phyloP scores from a whole-genome alignment of 176 grass and related monocot species.

The Aegilops sharonensis region DNA sequence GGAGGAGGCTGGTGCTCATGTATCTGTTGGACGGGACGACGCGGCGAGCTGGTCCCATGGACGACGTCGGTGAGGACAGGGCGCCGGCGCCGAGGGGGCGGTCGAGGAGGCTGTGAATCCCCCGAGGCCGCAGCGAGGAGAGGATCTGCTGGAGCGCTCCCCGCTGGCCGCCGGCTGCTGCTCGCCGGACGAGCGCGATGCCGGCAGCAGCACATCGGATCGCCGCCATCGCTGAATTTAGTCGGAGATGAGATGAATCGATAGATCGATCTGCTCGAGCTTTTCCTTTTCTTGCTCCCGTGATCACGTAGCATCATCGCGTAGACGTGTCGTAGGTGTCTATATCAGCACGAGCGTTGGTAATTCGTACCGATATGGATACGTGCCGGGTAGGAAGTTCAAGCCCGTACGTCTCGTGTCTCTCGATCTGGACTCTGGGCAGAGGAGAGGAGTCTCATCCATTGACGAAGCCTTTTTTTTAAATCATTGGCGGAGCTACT shows the following conservation, averaged over 20 bases:
- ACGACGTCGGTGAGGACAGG: background rate
- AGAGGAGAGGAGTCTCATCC: too few species aligned
- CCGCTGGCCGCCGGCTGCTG: background rate
- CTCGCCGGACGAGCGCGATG: background rate
- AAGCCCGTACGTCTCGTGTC: too few species aligned
- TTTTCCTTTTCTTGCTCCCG: background rate
- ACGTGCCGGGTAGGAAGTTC: too few species aligned
- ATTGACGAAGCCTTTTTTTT: too few species aligned
- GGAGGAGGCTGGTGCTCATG: background rate
- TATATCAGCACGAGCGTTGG: background rate
- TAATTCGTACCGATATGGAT: too few species aligned
- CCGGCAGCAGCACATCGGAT: background rate
- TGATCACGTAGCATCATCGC: too few species aligned
- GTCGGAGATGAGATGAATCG: background rate
- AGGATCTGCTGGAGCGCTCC: background rate
- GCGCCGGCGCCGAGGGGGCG: background rate
- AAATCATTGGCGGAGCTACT: too few species aligned
- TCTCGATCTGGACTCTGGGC: too few species aligned
- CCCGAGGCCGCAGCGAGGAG: too few species aligned
- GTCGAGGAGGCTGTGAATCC: background rate
- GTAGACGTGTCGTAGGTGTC: too few species aligned
- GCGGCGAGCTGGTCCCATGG: background rate
- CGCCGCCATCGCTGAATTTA: background rate
- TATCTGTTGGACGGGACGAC: background rate
- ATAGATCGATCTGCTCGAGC: background rate